Conservation (phyloP, 2,329 filamentous ascomycete species). For the Onygenales sp. region DNA sequence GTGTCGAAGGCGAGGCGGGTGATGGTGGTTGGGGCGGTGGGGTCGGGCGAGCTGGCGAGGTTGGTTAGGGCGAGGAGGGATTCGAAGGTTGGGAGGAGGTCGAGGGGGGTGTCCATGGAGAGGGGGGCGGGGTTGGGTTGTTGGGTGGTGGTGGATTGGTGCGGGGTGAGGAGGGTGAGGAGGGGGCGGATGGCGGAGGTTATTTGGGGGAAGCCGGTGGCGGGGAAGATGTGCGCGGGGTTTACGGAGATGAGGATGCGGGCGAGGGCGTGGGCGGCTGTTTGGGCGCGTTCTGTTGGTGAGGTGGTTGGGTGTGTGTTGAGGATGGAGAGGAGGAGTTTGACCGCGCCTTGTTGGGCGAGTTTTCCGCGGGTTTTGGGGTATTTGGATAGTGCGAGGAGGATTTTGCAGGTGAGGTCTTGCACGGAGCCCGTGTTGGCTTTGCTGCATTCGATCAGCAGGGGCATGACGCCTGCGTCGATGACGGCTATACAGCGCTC, state of each 20-base stretch:
- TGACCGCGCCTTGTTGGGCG: slow-evolving; percentile 88
- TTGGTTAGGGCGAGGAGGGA: slow-evolving; percentile 88
- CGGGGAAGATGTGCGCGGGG: slow-evolving; percentile 73
- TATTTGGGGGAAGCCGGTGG: slow-evolving; percentile 59
- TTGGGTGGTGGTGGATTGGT: slow-evolving; percentile 44
- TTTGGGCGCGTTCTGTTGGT: slow-evolving; percentile 34
- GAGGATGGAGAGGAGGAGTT: slow-evolving; percentile 66
- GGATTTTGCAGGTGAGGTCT: slow-evolving; percentile 61
- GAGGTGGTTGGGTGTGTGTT: slow-evolving; percentile 29
- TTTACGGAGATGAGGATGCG: slow-evolving; percentile 81
- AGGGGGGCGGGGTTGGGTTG: not conserved
- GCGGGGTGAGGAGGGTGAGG: slow-evolving; percentile 59
- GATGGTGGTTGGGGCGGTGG: slow-evolving; percentile 54
- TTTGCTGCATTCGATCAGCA: slow-evolving; percentile 68
- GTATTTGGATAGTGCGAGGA: slow-evolving; percentile 68
- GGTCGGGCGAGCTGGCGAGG: slow-evolving; percentile 57
- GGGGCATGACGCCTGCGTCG: slow-evolving; percentile 64
- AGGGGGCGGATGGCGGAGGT: slow-evolving; percentile 77
- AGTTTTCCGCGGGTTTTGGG: slow-evolving; percentile 65
- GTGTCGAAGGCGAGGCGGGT: slow-evolving; percentile 64
- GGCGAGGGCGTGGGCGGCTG: slow-evolving; percentile 69
- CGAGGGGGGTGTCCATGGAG: slow-evolving; percentile 46
- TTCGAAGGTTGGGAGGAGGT: slow-evolving; percentile 85
- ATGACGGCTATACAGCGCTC: slow-evolving; percentile 70
- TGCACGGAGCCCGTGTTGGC: slow-evolving; percentile 50